Percentiles rank a stretch among this genome's conserved stretches.
phyloP scores from a whole-genome alignment of 495 filamentous ascomycete genomes.

The Cudoniella acicularis region DNA sequence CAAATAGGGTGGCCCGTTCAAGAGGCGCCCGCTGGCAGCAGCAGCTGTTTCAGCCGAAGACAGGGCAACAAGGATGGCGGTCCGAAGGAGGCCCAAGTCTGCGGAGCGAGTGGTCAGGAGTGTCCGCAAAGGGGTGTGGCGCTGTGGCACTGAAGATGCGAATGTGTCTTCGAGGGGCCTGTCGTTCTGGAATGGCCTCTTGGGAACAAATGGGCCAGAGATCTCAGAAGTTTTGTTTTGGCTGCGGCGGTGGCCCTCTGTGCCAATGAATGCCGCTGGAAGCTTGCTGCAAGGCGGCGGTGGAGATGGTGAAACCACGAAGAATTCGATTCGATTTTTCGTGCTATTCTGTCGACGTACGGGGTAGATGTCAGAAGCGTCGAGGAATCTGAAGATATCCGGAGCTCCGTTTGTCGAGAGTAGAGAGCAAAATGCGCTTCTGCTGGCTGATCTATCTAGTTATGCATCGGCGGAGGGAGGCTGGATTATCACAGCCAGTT shows the following conservation, averaged over 20 bases:
- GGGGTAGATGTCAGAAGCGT: too few relatives aligned
- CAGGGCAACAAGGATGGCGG: constrained; percentile 1
- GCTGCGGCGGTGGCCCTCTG: background rate
- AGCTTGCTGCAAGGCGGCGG: background rate
- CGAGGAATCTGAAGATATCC: background rate
- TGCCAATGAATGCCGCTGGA: background rate
- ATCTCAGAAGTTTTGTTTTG: constrained; percentile 1
- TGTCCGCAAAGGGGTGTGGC: background rate
- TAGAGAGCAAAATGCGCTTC: background rate
- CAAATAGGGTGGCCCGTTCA: background rate
- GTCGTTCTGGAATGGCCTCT: background rate
- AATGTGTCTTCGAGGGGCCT: background rate
- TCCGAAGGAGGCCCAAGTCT: background rate
- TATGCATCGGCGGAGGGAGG: constrained; percentile 18
- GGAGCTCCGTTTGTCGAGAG: too few relatives aligned
- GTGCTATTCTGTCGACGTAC: background rate
- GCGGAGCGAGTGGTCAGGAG: too few relatives aligned
- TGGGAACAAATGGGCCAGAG: background rate
- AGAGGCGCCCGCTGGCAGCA: background rate
- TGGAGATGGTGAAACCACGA: constrained; percentile 8
- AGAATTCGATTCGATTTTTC: background rate
- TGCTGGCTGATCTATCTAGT: constrained; percentile 12
- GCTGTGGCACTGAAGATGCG: constrained; percentile 2
- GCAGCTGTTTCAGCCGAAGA: constrained; percentile 2
- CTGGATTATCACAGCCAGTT: constrained; percentile 17